A percentile compares a stretch with the other conserved stretches of the same genome.
phyloP scores from a whole-genome alignment of 768 basidiomycete species.

The Amanita fuliginea region DNA sequence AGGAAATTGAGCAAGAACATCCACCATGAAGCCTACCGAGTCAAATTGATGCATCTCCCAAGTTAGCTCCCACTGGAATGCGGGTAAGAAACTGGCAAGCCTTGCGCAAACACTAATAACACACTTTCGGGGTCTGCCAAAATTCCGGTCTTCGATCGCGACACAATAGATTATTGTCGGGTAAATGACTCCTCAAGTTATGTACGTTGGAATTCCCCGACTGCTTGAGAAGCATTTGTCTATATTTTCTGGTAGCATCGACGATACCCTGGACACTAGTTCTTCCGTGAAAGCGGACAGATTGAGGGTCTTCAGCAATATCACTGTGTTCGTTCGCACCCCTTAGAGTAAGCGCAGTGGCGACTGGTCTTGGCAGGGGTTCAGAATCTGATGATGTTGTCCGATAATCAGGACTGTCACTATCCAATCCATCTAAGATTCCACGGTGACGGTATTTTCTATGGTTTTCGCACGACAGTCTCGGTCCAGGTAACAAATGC shows the following conservation, averaged over 20 bases:
- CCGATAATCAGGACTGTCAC: slow-evolving; percentile 14
- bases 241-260: slow-evolving; percentile 40
- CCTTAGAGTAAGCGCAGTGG: slow-evolving; percentile 23
- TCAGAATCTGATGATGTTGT: slow-evolving; percentile 19
- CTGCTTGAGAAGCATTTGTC: slow-evolving; percentile 37
- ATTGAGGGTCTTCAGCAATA: slow-evolving; percentile 21
- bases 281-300: slow-evolving; percentile 50
- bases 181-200: background rate
- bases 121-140: slow-evolving; percentile 48
- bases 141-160: slow-evolving; percentile 30
- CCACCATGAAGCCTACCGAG: slow-evolving; percentile 18
- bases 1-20: slow-evolving; percentile 41
- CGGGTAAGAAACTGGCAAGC: slow-evolving; percentile 22
- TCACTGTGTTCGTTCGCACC: slow-evolving; percentile 19
- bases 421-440: background rate
- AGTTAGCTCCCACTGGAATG: slow-evolving; percentile 43
- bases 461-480: background rate
- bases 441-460: background rate
- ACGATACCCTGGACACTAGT: slow-evolving; percentile 48
- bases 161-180: background rate
- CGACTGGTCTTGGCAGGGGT: slow-evolving; percentile 21
- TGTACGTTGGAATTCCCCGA: slow-evolving; percentile 9
- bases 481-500: background rate
- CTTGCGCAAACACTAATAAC: slow-evolving; percentile 13
- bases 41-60: slow-evolving; percentile 36